Percentiles rank a stretch among this genome's conserved stretches.
phyloP scores from a whole-genome alignment of 768 basidiomycete genomes.

The Xerocomus brunneocitrinus region DNA sequence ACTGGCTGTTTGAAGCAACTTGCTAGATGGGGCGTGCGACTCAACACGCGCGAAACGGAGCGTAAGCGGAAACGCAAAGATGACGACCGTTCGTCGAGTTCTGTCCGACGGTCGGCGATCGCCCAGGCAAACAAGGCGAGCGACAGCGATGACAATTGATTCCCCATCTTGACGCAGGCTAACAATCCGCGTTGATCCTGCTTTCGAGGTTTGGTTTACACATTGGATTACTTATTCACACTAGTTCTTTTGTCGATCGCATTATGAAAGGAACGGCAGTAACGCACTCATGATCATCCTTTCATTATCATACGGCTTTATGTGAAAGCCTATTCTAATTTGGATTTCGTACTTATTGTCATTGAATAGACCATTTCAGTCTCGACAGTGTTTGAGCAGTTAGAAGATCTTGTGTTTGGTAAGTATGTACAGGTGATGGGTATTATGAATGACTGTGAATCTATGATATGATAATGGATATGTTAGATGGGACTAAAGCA shows the following conservation, averaged over 20 bases:
- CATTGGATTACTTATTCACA: conserved; percentile 5
- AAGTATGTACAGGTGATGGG: not conserved
- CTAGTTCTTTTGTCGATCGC: conserved; percentile 6
- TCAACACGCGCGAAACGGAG: conserved; percentile 35
- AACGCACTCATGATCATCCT: not conserved
- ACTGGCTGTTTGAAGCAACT: conserved; percentile 27
- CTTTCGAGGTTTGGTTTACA: conserved; percentile 3
- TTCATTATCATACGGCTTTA: conserved; percentile 6
- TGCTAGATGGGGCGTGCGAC: conserved; percentile 31
- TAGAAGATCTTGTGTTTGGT: not conserved
- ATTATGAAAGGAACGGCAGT: conserved; percentile 1
- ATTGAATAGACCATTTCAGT: not conserved
- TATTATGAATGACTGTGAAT: not conserved
- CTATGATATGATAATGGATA: not conserved
- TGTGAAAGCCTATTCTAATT: conserved; percentile 11
- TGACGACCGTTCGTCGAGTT: conserved; percentile 4
- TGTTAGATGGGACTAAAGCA: conserved; percentile 42
- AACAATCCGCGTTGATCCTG: not conserved
- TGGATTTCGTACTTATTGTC: not conserved
- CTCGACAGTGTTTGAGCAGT: not conserved
- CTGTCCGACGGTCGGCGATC: conserved; percentile 3
- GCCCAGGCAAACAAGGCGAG: conserved; percentile 12
- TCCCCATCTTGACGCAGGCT: not conserved
- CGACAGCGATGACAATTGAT: conserved; percentile 25
- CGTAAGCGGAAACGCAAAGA: conserved; percentile 34